Evolutionary conservation across 169 alveolate species (phyloP).

Genomic region (Fabrea salina): DNA sequence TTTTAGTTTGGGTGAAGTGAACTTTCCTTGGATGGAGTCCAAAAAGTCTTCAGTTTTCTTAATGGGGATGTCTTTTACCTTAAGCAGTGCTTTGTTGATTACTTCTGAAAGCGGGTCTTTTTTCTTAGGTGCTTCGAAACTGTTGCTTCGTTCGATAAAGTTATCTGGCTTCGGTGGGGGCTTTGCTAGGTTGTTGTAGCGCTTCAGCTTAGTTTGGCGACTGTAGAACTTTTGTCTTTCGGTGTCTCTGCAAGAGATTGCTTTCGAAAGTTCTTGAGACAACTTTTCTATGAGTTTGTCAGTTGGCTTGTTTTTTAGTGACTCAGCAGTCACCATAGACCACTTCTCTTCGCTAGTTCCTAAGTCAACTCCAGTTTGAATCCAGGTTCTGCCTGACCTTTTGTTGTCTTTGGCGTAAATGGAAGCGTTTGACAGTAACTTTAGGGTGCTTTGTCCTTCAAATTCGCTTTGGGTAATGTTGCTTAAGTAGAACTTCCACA

Average conservation of each 20-base stretch:
- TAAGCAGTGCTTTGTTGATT: no score
- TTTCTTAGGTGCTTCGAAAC: no score
- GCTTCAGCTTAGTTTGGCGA: background rate
- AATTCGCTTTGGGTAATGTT: background rate
- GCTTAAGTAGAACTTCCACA: background rate
- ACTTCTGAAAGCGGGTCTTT: no score
- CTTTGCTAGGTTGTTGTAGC: background rate
- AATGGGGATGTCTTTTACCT: no score
- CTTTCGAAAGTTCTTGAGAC: background rate
- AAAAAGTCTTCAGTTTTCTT: no score
- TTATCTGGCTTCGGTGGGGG: no score
- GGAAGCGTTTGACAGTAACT: background rate
- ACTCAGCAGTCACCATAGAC: background rate
- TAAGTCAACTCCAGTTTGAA: background rate
- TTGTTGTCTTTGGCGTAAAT: background rate
- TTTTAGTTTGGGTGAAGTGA: no score
- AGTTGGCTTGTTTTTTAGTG: background rate
- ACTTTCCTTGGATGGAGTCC: no score
- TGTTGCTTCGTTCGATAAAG: no score
- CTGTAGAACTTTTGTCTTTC: background rate
- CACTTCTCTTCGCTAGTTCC: background rate
- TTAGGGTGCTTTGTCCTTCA: background rate
- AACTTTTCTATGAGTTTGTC: background rate
- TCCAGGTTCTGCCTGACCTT: background rate
- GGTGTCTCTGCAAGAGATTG: background rate